Base-by-base conservation (phyloP, 2,329 filamentous ascomycete species). In the Cladosporium sp. region DNA sequence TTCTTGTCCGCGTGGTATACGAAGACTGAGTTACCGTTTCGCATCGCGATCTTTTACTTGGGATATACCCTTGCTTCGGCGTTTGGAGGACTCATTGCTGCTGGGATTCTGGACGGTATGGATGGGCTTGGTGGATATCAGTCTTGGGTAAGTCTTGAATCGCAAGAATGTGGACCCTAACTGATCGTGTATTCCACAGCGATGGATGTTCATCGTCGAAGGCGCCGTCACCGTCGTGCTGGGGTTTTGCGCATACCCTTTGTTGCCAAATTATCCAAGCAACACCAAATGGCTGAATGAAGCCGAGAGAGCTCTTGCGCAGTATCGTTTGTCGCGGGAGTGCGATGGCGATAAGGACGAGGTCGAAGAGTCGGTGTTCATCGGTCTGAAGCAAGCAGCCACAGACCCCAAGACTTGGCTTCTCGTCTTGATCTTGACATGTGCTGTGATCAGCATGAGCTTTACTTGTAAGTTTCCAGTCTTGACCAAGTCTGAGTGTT, bases 181-280 rank as follows among this genome's bases (percentile, higher is more conserved):
- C 19, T 25, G 20, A 27, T 27, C 9, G 22, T 27, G 22, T 9
- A 9, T 25, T 27, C 5, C 22, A 38, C 4, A 46, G 25, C 45
- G 16, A 3, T 49, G 45, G 45, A 32, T 49, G 29, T 49, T 40
- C 27, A 49, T 49, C 12, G 27, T 49, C 35, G 36, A 49, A 32
- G 45, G 45, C 13, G 45, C 45, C 2, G 20, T 40, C 15, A 88
- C 84, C 1, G 70, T 88, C 19, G 71, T 71, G 6, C 72, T 88
- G 27, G 83, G 84, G 11, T 62, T 80, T 6, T 58, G 63, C 1
- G 74, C 81, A 1, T 76, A 75, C 61, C 80, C 79, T 57, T 67
- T 87, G 25, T 69, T 89, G 13, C 84, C 84, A 0, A 80, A 88
- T 60, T 85, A 85, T 55, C 85, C 85, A 19, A 19, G 25, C 15